Base-by-base conservation (phyloP, 2,329 filamentous ascomycete genomes). In the Acrocalymma vagum region DNA sequence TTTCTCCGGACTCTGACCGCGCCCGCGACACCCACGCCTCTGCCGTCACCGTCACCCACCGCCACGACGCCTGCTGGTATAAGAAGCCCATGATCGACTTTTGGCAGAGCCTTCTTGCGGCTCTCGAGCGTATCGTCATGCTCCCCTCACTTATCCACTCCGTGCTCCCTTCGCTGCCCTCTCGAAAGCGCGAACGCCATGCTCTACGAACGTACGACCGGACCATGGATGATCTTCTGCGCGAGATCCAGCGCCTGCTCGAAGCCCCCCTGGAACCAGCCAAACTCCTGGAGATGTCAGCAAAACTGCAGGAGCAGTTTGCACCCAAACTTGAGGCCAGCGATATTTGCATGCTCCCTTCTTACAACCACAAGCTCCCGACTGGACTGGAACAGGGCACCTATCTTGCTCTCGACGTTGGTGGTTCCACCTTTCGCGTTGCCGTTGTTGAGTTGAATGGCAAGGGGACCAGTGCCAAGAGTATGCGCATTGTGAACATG, bases 401-500 rank as follows among this genome's bases (percentile, higher is more conserved):
- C 10, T 84, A 78, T 56, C 69, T 86, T 23, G 81, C 82, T 5
- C 70, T 86, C 43, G 83, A 86, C 56, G 81, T 86, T 14, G 83
- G 83, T 21, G 83, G 83, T n/a, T 85, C 83, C 11, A 86, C 82
- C 1, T 83, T 86, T 55, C 78, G 83, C 7, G 77, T 85, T 25
- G 83, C 82, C 17, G 65, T 85, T 46, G 78, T 86, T 20, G 73
- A 83, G 47, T 63, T 86, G 34, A 63, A 63, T 41, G 81, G 80
- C 21, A 72, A 74, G 37, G 57, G 68, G 6, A 59, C 69, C n/a
- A 70, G 67, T 21, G 59, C 64, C 48, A 70, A 72, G 42, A 68
- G 71, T 46, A 77, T 85, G 74, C 72, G 74, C 43, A 82, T 85
- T 39, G 67, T 79, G 36, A 73, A 72, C 42, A 80, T 82, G 65